A percentile compares a stretch with the other conserved stretches of the same genome.
These are phyloP conservation scores for Guadua angustifolia DNA, from an alignment of 176 grass and related monocot genomes.

Conservation along the genomic window DNA sequence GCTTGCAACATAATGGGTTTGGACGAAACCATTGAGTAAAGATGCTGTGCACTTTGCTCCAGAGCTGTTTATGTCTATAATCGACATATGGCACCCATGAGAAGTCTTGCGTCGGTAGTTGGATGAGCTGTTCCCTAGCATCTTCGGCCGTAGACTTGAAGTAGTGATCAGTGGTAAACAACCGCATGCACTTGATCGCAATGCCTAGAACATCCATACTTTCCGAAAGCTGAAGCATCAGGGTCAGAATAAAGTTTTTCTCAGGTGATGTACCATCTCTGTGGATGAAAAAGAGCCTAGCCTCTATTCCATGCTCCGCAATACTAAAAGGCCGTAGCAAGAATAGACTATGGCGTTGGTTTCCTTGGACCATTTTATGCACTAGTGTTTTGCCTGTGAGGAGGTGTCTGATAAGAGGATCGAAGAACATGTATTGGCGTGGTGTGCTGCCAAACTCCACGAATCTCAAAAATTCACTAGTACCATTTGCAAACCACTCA, in stretches of 20 bases:
- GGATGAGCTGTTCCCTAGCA: too few species aligned
- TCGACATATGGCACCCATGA: too few species aligned
- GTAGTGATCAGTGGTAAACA: background rate
- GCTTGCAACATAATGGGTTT: too few species aligned
- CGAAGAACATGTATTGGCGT: background rate
- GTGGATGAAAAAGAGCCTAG: background rate
- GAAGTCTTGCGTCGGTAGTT: too few species aligned
- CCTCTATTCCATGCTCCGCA: background rate
- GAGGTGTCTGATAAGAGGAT: background rate
- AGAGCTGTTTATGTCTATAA: too few species aligned
- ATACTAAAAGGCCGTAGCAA: background rate
- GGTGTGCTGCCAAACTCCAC: background rate
- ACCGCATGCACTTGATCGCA: background rate
- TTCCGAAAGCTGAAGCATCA: background rate
- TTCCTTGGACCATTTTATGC: background rate
- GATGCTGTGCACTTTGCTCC: too few species aligned
- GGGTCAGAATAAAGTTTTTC: background rate
- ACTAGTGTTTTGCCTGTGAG: background rate
- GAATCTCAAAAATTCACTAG: background rate
- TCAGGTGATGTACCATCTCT: background rate
- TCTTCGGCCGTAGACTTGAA: background rate
- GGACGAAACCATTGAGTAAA: too few species aligned
- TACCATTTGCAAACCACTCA: constrained; percentile 12
- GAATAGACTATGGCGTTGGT: background rate
- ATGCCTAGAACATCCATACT: background rate